Percentiles rank a stretch among this genome's conserved stretches.
These are phyloP conservation scores for Trichoderma sp. DNA, from an alignment of 2,329 filamentous ascomycete genomes.

Conservation along the genomic window DNA sequence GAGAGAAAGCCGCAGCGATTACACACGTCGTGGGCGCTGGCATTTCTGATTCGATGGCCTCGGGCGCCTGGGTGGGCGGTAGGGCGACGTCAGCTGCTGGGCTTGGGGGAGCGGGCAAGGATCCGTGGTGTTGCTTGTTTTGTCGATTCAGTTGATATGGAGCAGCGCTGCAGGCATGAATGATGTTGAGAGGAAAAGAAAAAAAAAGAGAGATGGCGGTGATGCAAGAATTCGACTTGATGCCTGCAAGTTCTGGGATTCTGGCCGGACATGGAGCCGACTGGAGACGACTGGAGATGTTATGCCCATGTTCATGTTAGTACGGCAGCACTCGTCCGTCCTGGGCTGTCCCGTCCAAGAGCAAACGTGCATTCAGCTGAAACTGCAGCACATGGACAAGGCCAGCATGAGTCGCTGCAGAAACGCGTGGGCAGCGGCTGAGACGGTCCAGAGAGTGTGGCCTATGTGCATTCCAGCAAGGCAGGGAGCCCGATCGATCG, in stretches of 20 bases:
- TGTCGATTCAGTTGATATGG: no score
- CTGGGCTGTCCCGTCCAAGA: no score
- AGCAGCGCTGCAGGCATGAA: no score
- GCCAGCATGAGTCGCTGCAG: background rate
- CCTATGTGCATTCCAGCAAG: slow-evolving; percentile 24
- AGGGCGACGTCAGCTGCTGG: slow-evolving; percentile 26
- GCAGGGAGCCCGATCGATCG: slow-evolving; percentile 25
- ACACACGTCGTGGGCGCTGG: slow-evolving; percentile 12
- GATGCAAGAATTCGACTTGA: no score
- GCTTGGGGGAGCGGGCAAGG: slow-evolving; percentile 3
- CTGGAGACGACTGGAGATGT: no score
- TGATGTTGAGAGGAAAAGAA: background rate
- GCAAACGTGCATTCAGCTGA: background rate
- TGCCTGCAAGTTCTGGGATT: no score
- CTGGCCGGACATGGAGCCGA: no score
- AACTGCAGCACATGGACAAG: background rate
- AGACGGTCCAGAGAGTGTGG: background rate
- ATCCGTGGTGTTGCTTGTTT: no score
- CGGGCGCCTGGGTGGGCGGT: slow-evolving; percentile 17
- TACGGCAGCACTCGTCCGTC: no score
- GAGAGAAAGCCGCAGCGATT: slow-evolving; percentile 6
- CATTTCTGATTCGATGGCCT: slow-evolving; percentile 24
- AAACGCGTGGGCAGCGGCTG: slow-evolving; percentile 7
- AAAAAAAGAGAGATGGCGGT: background rate
- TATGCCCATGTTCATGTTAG: no score